Evolutionary conservation across 2,329 filamentous ascomycete species (phyloP), one percentile per base, ranked within the genome.

Genomic region (Colletotrichum salicis): DNA sequence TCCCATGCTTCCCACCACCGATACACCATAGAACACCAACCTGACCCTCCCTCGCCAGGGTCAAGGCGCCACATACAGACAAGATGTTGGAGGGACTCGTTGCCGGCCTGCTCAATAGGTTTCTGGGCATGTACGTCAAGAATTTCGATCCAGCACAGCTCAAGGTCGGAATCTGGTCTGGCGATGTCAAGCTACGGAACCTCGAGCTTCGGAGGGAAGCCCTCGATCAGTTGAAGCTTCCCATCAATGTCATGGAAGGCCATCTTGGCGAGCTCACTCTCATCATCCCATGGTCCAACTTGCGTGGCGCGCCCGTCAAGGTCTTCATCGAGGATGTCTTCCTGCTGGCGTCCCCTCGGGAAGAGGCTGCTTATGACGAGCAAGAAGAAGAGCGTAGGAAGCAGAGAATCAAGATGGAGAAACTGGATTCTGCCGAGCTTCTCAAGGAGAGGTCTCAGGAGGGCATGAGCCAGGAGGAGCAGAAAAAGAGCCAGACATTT

Each of bases 81-180:
- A 88, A 82, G 79, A 99, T 99, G 96, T 91, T 99, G 85, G 96
- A 99, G 89, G 94, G 95, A 77, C 89, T 99, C 77, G 96, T 98
- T 75, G 95, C 96, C 78, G 97, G 96, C 84, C 88, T 99, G 87
- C 92, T 99, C 78, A 99, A 99, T 87, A 93, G 97, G 86, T 98
- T 99, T 85, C 86, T 99, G 90, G 97, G 96, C 88, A 97, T 98
- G 93, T 99, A 99, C 83, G 96, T 99, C 83, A 95, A 97, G 89
- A 98, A 99, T 84, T 99, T 99, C 82, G 96, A 99, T 83, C 94
- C 96, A 66, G 93, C 94, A 79, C 96, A 99, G 86, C 89, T 99
- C 76, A 99, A 99, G 81, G 95, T 99, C 74, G 96, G 97, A 74
- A 99, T 99, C 79, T 99, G 96, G 96, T 97, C 94, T 27, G 96